Evolutionary conservation across 805 yeast genomes (phyloP).

Genomic region (Kuraishia piskuri): DNA sequence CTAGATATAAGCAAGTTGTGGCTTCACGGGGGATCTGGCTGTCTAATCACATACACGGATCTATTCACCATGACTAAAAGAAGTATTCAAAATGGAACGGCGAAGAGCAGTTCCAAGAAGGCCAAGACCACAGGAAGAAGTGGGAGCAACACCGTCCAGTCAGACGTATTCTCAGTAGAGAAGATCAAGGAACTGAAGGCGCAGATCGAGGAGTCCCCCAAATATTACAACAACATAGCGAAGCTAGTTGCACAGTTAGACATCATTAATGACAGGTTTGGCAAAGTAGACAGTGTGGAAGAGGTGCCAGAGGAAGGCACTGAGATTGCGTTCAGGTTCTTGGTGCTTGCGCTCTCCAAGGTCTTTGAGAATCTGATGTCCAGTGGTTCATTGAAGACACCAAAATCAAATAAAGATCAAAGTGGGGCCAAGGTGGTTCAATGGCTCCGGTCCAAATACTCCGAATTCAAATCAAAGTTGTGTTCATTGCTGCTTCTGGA

Average conservation of each 20-base stretch:
- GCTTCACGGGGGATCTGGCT: background rate
- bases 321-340: conserved; percentile 22
- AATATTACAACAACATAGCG: conserved; percentile 47
- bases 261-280: conserved; percentile 12
- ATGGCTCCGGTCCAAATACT: conserved; percentile 59
- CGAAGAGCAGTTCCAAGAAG: background rate
- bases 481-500: conserved; percentile 30
- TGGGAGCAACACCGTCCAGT: background rate
- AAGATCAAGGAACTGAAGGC: conserved; percentile 15
- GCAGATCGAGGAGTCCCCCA: conserved; percentile 33
- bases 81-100: background rate
- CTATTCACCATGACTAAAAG: background rate
- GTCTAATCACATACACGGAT: background rate
- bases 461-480: conserved; percentile 38
- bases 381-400: conserved; percentile 28
- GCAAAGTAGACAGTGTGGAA: background rate
- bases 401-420: conserved; percentile 27
- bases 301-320: conserved; percentile 14
- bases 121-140: background rate
- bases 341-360: conserved; percentile 32
- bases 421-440: conserved; percentile 40
- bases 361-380: conserved; percentile 40
- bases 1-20: no score
- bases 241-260: conserved; percentile 32
- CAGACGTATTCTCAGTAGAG: conserved; percentile 14